Conservation (phyloP, 129 eudicot genomes). For the carrot (Daucus carota) region DNA sequence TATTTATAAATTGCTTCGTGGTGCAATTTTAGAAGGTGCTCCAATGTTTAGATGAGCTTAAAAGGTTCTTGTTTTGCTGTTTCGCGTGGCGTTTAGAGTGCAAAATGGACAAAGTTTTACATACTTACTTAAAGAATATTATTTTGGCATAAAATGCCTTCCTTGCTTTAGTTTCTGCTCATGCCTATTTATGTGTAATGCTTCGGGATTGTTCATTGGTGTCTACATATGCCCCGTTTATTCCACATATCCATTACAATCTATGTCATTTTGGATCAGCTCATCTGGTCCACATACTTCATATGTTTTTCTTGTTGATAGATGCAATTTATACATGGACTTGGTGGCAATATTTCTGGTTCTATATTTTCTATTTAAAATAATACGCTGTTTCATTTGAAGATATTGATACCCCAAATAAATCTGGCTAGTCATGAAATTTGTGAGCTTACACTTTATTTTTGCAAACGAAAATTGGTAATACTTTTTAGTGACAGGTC, state of each 20-base stretch:
- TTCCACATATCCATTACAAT: neutral
- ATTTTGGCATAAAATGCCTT: neutral
- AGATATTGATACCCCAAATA: neutral
- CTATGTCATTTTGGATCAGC: neutral
- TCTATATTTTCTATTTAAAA: neutral
- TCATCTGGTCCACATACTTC: neutral
- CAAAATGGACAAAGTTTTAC: neutral
- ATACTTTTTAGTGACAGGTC: slow-evolving; percentile 38
- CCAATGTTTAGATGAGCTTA: neutral
- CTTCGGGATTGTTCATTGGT: neutral
- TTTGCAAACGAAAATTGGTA: neutral
- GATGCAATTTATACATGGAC: neutral
- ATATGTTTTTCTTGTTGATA: neutral
- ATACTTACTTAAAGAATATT: neutral
- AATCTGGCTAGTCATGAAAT: neutral
- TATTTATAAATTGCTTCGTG: no score
- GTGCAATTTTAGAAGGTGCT: no score
- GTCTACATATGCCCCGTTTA: neutral
- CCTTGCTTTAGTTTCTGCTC: neutral
- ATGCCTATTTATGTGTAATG: neutral
- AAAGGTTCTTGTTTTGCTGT: neutral
- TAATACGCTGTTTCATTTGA: no score
- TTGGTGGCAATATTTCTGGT: neutral
- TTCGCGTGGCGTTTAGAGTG: neutral
- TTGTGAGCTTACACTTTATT: neutral